Evolutionary conservation across 371 early-diverging fungal genomes (phyloP).

Genomic region (Rhizopus stolonifer): DNA sequence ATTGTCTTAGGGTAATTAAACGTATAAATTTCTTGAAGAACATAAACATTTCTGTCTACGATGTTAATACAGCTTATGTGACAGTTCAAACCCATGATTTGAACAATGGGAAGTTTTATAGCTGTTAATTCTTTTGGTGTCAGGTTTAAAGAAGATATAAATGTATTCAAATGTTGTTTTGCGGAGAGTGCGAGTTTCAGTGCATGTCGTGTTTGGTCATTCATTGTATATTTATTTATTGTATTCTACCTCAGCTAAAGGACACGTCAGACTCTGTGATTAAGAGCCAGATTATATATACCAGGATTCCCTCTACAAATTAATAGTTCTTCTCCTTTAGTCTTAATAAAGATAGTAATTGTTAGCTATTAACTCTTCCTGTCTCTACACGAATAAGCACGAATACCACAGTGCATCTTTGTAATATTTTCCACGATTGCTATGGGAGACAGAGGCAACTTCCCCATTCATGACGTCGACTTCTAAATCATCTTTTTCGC

Average conservation of each 20-base stretch:
- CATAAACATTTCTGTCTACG: not conserved
- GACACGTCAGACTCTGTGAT: too few relatives aligned
- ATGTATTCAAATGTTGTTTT: constrained; percentile 7
- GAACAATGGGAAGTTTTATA: constrained; percentile 9
- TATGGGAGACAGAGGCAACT: not conserved
- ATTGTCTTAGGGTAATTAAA: constrained; percentile 6
- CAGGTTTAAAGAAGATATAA: not conserved
- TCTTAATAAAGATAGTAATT: too few relatives aligned
- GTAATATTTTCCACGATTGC: not conserved
- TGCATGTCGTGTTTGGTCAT: too few relatives aligned
- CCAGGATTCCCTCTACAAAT: too few relatives aligned
- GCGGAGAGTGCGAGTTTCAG: not conserved
- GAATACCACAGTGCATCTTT: constrained; percentile 4
- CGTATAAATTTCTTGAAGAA: constrained; percentile 1
- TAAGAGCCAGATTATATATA: too few relatives aligned
- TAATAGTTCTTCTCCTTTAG: too few relatives aligned
- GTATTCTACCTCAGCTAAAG: too few relatives aligned
- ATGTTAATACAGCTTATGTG: not conserved
- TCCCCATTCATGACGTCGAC: constrained; percentile 2
- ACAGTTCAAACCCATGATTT: constrained; percentile 9
- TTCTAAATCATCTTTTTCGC: constrained; percentile 2
- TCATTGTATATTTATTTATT: too few relatives aligned
- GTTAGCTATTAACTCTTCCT: too few relatives aligned
- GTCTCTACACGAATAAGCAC: too few relatives aligned
- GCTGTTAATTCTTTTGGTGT: not conserved